Evolutionary conservation across 192 early-diverging fungal species (phyloP), one percentile per base, ranked within the genome.

Genomic region (Linnemannia hyalina): DNA sequence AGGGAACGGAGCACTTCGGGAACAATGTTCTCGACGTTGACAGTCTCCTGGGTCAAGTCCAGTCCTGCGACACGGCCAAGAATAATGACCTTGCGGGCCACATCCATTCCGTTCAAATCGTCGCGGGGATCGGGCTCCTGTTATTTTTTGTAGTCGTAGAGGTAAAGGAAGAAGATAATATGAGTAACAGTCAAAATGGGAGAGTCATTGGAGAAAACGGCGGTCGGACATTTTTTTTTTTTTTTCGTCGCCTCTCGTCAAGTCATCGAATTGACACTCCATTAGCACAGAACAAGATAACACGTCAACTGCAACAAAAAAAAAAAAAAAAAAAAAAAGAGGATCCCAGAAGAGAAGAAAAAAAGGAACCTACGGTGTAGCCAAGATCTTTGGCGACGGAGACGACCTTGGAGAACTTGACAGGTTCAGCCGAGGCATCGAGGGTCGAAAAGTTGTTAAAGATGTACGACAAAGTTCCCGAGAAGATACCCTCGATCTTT

Each of bases 81-180:
- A 65, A 99, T 99, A 73, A 83, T 80, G 88, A 97, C 96, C 90
- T 99, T 99, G 74, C 98, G 96, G n/a, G 97, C 98, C 38, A 99
- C 97, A 83, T 99, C 99, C 96, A 99, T 95, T 41, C 98, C 99
- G 81, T 99, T 99, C 76, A 99, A 92, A 80, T 99, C 98, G 83
- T 99, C 98, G 60, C 98, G 92, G 38, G 98, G 98, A 87, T 99
- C 98, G 41, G 98, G 98, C 81, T 99, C 98, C 93, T 94, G 78
- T 69, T 10, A 29, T 13, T 35, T 46, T 52, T 46, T 65, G n/a
- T 52, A 22, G 18, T 20, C 4, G 44, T 52, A 73, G 22, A 35
- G 70, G 70, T 23, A 29, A 65, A 63, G 16, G 16, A 60, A 29
- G 26, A 29, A 32, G 60, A 2, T 46, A 46, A 9, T 65, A 65